Evolutionary conservation across 495 filamentous ascomycete species (phyloP), one percentile per base, ranked within the genome.

Genomic region (Penicillium roqueforti): DNA sequence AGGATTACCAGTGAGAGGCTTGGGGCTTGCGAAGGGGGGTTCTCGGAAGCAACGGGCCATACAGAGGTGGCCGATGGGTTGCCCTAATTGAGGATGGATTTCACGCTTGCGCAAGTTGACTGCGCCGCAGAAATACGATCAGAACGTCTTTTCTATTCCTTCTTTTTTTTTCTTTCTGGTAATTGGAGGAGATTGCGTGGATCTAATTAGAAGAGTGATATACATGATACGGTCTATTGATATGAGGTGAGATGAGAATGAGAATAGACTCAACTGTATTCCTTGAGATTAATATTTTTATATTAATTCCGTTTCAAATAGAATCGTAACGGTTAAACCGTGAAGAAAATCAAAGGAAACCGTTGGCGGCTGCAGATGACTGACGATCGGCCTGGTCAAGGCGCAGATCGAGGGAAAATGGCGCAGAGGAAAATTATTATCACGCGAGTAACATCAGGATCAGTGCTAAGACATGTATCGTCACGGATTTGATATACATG

Each of bases 281-380:
- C n/a, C n/a, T n/a, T n/a, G n/a, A n/a, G n/a, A n/a, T n/a, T n/a
- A n/a, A n/a, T n/a, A n/a, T n/a, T n/a, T n/a, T n/a, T n/a, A n/a
- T n/a, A n/a, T n/a, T n/a, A n/a, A n/a, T n/a, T n/a, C n/a, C n/a
- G n/a, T 3, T 7, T n/a, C 18, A 18, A 47, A 20, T 6, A 11
- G 28, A 31, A 31, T 31, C 0, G 28, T 13, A 31, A 31, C 28
- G 28, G 4, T 31, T 13, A 25, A 45, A 32, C 18, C 18, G 20
- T 56, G 39, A 56, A 38, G 46, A 51, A 46, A 53, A 57, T 40
- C 38, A 36, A 44, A 45, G 26, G 7, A 53, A 59, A 44, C 57
- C 53, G 57, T 59, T 56, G 50, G 54, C 44, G 48, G 48, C 51
- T 61, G 58, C 55, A 61, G 58, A 53, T 57, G 54, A 61, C 55